phyloP scores from a whole-genome alignment of 2,329 filamentous ascomycete species.

The Xylariaceae sp. region DNA sequence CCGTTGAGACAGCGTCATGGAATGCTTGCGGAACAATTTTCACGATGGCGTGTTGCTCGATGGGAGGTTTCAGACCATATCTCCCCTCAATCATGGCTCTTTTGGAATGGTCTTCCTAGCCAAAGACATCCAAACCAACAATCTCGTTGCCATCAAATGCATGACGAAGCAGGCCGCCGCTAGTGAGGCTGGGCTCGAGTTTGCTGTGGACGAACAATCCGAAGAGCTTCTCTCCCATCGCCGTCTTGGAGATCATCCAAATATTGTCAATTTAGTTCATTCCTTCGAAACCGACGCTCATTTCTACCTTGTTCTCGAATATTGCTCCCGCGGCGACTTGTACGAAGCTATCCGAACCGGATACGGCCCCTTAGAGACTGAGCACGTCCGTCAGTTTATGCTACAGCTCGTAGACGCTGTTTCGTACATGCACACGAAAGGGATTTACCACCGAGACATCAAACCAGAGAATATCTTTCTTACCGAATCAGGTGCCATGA shows the following conservation, averaged over 20 bases:
- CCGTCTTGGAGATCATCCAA: conserved; percentile 71
- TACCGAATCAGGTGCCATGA: conserved; percentile 78
- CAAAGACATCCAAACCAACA: conserved; percentile 67
- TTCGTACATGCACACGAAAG: conserved; percentile 82
- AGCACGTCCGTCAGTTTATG: conserved; percentile 97
- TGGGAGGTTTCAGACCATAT: conserved; percentile 84
- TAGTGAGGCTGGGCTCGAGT: conserved; percentile 53
- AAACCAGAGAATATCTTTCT: conserved; percentile 99
- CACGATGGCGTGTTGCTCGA: conserved; percentile 72
- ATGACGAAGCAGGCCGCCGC: conserved; percentile 73
- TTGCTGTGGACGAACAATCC: conserved; percentile 75
- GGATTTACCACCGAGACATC: conserved; percentile 94
- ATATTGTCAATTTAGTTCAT: conserved; percentile 88
- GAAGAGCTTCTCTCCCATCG: conserved; percentile 77
- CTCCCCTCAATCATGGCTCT: conserved; percentile 95
- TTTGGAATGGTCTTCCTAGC: conserved; percentile 99
- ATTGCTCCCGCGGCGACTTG: conserved; percentile 88
- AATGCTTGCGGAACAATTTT: conserved; percentile 82
- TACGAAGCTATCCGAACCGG: conserved; percentile 94
- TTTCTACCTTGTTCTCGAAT: conserved; percentile 88
- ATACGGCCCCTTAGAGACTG: conserved; percentile 84
- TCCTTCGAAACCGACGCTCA: conserved; percentile 91
- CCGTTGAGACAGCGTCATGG: conserved; percentile 51
- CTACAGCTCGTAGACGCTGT: conserved; percentile 86
- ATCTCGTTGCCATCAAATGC: conserved; percentile 92